Base-by-base conservation (phyloP, 176 grass and related monocot species). In the Lolium rigidum region DNA sequence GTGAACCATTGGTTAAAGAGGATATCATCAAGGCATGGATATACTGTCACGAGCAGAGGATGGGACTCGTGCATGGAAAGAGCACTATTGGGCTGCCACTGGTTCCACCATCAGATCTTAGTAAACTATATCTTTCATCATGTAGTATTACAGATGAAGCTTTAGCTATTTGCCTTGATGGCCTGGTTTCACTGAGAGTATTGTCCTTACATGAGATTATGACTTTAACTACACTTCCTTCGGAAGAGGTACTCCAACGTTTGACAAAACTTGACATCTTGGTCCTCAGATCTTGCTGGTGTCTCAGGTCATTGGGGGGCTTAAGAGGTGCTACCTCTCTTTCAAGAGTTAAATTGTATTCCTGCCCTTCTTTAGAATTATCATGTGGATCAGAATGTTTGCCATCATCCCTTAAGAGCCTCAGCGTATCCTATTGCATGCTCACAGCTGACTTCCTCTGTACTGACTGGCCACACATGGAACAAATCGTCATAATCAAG, bases 321-420 rank as follows among this genome's bases (percentile, higher is more conserved):
- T 49, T 83, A 47, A 38, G 5, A 48, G 68, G 15, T 47, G 68
- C 54, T 51, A 3, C 17, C 25, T 50, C 43, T 64, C 15, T 83
- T 26, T 25, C 4, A 0, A 0, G 0, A 0, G 0, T 25, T 59
- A 0, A 0, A 1, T 9, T 84, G 2, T 0, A 0, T 5, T 35
- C 2, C 10, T 82, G 80, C 35, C 82, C 82, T 38, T 76, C 16
- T 75, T 75, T 84, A 50, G 24, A 64, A 26, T 3, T 84, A 26
- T 24, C 24, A 50, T 0, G 10, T 16, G 21, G n/a, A 35, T 35
- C 31, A 35, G 2, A 35, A 35, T 35, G 31, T 35, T 35, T 35
- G 2, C 31, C 31, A 35, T 35, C 31, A 35, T 35, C 31, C 31
- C 31, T 35, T 35, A 35, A 35, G 31, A 3, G 1, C 31, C 31